Percentiles rank a stretch among this genome's conserved stretches.
Evolutionary conservation across 352 stramenopile genomes (phyloP).

Genomic region (Saprolegnia diclina): DNA sequence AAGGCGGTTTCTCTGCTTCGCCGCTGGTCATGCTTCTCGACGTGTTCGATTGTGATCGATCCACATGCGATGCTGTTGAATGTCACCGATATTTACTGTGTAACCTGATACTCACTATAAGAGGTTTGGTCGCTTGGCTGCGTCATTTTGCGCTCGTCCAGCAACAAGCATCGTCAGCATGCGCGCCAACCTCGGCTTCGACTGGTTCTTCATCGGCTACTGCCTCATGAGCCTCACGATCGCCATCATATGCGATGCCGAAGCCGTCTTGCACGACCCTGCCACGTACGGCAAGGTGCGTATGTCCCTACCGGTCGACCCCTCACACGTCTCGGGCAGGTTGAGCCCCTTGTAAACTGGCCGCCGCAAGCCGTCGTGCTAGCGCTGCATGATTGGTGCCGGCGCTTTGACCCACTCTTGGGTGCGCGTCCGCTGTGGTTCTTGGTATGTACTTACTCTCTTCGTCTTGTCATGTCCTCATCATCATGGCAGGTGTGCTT

Average conservation of each 20-base stretch:
- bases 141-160: background rate
- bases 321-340: background rate
- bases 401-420: slow-evolving; percentile 3
- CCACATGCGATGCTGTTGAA: too few relatives aligned
- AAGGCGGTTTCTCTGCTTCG: too few relatives aligned
- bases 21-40: too few relatives aligned
- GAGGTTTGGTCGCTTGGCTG: too few relatives aligned
- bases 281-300: slow-evolving; percentile 15
- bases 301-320: background rate
- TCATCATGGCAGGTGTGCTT: background rate
- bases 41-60: too few relatives aligned
- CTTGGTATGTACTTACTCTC: background rate
- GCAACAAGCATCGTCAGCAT: background rate
- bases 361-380: slow-evolving; percentile 1
- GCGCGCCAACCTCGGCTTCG: background rate
- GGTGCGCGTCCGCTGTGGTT: slow-evolving; percentile 9
- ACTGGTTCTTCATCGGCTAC: slow-evolving; percentile 18
- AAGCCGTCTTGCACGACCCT: slow-evolving; percentile 11
- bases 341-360: slow-evolving; percentile 11
- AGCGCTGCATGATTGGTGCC: slow-evolving; percentile 7
- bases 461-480: background rate
- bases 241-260: slow-evolving; percentile 2
- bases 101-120: too few relatives aligned
- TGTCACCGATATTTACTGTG: too few relatives aligned
- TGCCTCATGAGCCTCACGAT: slow-evolving; percentile 4